A percentile compares a stretch with the other conserved stretches of the same genome.
Evolutionary conservation across 495 filamentous ascomycete genomes (phyloP).

Genomic region (Sporormia fimetaria): DNA sequence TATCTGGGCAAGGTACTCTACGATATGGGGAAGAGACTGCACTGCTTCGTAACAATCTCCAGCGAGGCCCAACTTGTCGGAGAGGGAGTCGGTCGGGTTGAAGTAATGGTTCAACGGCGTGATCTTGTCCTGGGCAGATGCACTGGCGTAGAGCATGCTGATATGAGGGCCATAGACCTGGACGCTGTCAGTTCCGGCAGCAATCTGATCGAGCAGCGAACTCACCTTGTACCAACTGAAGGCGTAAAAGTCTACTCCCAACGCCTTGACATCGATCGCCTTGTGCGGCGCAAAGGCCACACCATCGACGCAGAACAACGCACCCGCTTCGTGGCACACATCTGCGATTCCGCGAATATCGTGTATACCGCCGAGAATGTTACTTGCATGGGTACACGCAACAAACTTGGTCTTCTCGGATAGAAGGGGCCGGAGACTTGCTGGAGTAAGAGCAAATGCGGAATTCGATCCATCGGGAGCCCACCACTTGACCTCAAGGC

Average conservation of each 20-base stretch:
- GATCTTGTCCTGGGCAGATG: slow-evolving; percentile 39
- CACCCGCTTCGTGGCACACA: slow-evolving; percentile 41
- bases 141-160: slow-evolving; percentile 51
- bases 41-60: slow-evolving; percentile 57
- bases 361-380: slow-evolving; percentile 60
- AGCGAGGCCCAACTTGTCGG: slow-evolving; percentile 53
- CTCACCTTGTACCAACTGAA: slow-evolving; percentile 61
- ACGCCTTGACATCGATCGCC: slow-evolving; percentile 48
- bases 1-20: slow-evolving; percentile 42
- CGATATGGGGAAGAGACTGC: slow-evolving; percentile 44
- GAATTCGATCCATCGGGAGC: slow-evolving; percentile 30
- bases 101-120: slow-evolving; percentile 55
- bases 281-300: slow-evolving; percentile 64
- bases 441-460: slow-evolving; percentile 41
- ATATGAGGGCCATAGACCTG: slow-evolving; percentile 61
- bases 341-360: slow-evolving; percentile 46
- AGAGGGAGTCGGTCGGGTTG: slow-evolving; percentile 45
- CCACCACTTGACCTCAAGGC: slow-evolving; percentile 59
- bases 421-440: slow-evolving; percentile 44
- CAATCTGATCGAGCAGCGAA: background rate
- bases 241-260: slow-evolving; percentile 64
- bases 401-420: slow-evolving; percentile 51
- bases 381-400: slow-evolving; percentile 56
- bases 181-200: background rate
- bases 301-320: slow-evolving; percentile 46